phyloP scores from a whole-genome alignment of 495 filamentous ascomycete genomes.

The Lepidopterella palustris region DNA sequence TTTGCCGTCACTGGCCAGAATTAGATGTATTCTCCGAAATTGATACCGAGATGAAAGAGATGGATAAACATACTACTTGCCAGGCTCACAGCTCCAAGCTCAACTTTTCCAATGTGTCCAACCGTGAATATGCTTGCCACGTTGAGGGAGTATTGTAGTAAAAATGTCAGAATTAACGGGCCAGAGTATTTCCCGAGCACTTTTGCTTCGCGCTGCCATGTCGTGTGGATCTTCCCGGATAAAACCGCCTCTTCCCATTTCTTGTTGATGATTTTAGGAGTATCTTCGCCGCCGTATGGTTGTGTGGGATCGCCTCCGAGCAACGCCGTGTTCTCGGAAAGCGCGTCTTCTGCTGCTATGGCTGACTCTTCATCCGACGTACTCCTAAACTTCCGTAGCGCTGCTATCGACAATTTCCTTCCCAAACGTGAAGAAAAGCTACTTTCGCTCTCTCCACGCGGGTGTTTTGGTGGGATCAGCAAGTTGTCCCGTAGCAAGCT shows the following conservation, averaged over 20 bases:
- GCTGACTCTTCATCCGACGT: slow-evolving; percentile 31
- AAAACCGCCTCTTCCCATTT: slow-evolving; percentile 26
- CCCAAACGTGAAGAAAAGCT: slow-evolving; percentile 6
- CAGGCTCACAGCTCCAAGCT: slow-evolving; percentile 46
- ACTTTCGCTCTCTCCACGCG: slow-evolving; percentile 26
- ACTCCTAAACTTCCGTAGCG: slow-evolving; percentile 23
- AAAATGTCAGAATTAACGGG: slow-evolving; percentile 60
- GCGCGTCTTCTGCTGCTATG: slow-evolving; percentile 11
- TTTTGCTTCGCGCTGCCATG: slow-evolving; percentile 28
- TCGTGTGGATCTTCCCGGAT: slow-evolving; percentile 23
- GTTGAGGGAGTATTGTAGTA: slow-evolving; percentile 67
- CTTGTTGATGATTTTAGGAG: slow-evolving; percentile 31
- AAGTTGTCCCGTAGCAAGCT: slow-evolving; percentile 72
- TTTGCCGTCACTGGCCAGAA: slow-evolving; percentile 58
- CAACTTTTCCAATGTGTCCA: slow-evolving; percentile 28
- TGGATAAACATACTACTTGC: slow-evolving; percentile 43
- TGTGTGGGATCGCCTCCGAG: slow-evolving; percentile 34
- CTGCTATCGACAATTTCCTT: slow-evolving; percentile 23
- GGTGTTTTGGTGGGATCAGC: slow-evolving; percentile 60
- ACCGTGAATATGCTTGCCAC: slow-evolving; percentile 56
- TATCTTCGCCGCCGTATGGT: slow-evolving; percentile 37
- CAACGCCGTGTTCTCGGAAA: slow-evolving; percentile 49
- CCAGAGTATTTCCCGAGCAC: slow-evolving; percentile 55
- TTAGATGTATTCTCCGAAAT: not conserved
- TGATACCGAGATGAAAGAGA: not conserved